Evolutionary conservation across 371 early-diverging fungal genomes (phyloP).

Genomic region (Apophysomyces elegans): DNA sequence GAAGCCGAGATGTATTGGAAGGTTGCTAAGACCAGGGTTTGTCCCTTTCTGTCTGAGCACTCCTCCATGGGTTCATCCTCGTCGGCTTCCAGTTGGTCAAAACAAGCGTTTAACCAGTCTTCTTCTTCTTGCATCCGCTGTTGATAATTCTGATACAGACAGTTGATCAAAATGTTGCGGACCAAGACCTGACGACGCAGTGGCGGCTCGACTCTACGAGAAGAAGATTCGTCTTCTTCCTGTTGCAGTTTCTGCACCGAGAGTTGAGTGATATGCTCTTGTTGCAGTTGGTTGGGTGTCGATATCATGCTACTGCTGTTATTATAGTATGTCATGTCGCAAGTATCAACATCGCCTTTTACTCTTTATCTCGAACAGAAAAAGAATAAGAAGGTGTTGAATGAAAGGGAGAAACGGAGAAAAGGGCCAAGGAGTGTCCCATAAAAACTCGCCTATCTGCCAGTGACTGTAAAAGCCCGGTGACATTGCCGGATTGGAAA

Average conservation of each 20-base stretch:
- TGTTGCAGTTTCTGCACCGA: conserved; percentile 39
- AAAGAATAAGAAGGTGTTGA: conserved; percentile 2
- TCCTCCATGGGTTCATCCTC: conserved; percentile 27
- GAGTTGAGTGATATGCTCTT: conserved; percentile 33
- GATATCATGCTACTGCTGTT: background rate
- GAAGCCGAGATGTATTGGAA: conserved; percentile 1
- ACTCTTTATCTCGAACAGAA: conserved; percentile 1
- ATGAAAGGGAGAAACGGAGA: conserved; percentile 4
- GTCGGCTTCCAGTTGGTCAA: conserved; percentile 31
- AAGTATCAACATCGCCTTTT: conserved; percentile 9
- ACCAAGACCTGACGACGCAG: conserved; percentile 38
- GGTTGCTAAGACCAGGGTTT: conserved; percentile 5
- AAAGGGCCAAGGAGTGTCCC: conserved; percentile 11
- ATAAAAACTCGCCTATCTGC: conserved; percentile 3
- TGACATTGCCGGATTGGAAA: conserved; percentile 4
- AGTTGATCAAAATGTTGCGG: conserved; percentile 34
- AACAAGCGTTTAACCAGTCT: conserved; percentile 45
- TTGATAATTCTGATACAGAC: conserved; percentile 17
- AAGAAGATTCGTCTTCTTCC: conserved; percentile 13
- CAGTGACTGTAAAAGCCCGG: conserved; percentile 11
- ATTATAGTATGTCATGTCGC: background rate
- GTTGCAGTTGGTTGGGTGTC: conserved; percentile 7
- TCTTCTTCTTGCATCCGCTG: conserved; percentile 30
- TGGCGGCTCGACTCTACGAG: conserved; percentile 25
- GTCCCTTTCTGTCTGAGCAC: conserved; percentile 8